phyloP scores from a whole-genome alignment of 2,329 filamentous ascomycete species.

The Gyromitra esculenta region DNA sequence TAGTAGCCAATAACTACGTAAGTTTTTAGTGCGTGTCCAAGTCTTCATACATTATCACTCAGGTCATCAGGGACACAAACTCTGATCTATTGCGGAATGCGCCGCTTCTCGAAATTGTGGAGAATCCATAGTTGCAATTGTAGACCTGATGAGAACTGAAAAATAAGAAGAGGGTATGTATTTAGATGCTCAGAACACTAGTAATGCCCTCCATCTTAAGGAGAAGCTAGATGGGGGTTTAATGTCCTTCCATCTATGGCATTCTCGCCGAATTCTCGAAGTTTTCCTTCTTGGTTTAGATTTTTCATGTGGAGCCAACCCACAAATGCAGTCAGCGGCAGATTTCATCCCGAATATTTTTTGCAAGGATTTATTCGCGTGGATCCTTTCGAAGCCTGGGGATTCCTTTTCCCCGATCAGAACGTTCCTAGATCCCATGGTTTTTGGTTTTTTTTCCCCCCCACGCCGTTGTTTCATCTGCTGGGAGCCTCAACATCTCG shows the following conservation, averaged over 20 bases:
- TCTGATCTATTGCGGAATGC: constrained; percentile 81
- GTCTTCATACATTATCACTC: neutral
- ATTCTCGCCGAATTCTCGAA: neutral
- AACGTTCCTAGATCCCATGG: constrained; percentile 7
- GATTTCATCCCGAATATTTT: neutral
- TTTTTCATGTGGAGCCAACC: neutral
- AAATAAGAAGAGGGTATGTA: neutral
- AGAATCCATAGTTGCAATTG: constrained; percentile 72
- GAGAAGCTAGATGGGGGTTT: neutral
- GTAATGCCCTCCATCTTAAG: neutral
- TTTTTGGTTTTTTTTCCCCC: constrained; percentile 3
- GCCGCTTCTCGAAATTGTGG: constrained; percentile 81
- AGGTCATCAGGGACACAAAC: constrained; percentile 64
- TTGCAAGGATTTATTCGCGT: neutral
- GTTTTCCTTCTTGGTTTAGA: neutral
- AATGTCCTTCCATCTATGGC: constrained; percentile 9
- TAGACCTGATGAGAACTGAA: neutral
- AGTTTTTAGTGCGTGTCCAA: neutral
- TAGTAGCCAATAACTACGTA: constrained; percentile 81
- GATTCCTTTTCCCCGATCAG: constrained; percentile 15
- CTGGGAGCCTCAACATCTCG: constrained; percentile 17
- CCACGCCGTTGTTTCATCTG: constrained; percentile 19
- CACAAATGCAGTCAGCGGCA: neutral
- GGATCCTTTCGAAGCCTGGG: neutral
- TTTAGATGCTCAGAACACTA: neutral